phyloP scores from a whole-genome alignment of 1,284 basidiomycete species.

The Testicularia cyperi region DNA sequence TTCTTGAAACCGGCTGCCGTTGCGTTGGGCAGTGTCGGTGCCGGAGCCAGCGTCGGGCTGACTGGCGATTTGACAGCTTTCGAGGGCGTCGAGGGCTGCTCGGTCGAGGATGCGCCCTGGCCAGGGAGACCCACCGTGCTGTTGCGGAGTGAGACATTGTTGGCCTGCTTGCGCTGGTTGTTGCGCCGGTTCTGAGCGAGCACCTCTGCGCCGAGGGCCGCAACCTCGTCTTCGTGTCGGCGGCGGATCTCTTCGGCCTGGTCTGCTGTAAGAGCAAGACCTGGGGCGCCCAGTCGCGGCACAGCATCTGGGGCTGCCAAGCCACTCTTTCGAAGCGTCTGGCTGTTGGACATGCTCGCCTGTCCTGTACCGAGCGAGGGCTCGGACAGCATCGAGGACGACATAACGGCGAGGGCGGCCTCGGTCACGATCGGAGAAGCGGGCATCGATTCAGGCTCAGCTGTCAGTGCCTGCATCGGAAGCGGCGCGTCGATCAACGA shows the following conservation, averaged over 20 bases:
- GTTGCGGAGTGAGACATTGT: constrained; percentile 4
- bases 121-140: constrained; percentile 2
- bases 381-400: constrained; percentile 15
- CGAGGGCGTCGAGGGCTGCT: too few species aligned
- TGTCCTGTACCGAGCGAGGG: constrained; percentile 2
- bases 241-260: constrained; percentile 49
- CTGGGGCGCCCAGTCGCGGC: too few species aligned
- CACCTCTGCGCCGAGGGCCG: constrained; percentile 52
- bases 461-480: too few species aligned
- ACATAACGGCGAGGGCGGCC: constrained; percentile 2
- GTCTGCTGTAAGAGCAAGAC: constrained; percentile 29
- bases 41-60: constrained; percentile 1
- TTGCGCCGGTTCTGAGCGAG: constrained; percentile 44
- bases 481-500: too few species aligned
- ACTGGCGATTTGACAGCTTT: constrained; percentile 1
- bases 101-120: constrained; percentile 8
- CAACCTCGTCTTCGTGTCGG: constrained; percentile 54
- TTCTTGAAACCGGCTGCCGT: constrained; percentile 10
- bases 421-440: constrained; percentile 12
- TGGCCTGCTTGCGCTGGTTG: constrained; percentile 30
- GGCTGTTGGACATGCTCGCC: constrained; percentile 5
- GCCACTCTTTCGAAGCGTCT: constrained; percentile 6
- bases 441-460: not conserved
- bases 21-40: constrained; percentile 4
- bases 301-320: constrained; percentile 3